Percentiles rank a stretch among this genome's conserved stretches.
phyloP scores from a whole-genome alignment of 306 rosid genomes.

The Quercus gilva region DNA sequence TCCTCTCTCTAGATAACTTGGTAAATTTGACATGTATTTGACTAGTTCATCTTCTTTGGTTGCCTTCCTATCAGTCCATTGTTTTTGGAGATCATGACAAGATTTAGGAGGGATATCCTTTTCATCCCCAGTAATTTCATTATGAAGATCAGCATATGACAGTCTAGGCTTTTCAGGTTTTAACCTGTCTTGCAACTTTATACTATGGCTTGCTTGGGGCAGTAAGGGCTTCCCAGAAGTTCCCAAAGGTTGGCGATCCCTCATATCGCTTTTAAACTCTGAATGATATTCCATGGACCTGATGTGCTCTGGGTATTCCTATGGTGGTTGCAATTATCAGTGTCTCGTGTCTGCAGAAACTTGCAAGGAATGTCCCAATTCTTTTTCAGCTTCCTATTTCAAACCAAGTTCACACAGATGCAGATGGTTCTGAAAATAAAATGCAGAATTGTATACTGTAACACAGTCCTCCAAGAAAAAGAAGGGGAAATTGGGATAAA shows the following conservation, averaged over 20 bases:
- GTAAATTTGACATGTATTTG: constrained; percentile 82
- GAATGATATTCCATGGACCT: constrained; percentile 44
- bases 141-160: constrained; percentile 62
- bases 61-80: constrained; percentile 35
- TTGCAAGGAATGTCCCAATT: constrained; percentile 25
- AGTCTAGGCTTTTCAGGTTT: constrained; percentile 40
- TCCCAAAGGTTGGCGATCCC: constrained; percentile 30
- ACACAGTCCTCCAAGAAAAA: neutral
- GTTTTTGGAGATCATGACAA: constrained; percentile 37
- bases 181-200: constrained; percentile 38
- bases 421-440: constrained; percentile 4
- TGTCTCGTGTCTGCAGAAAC: constrained; percentile 22
- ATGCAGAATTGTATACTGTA: neutral
- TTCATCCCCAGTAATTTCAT: constrained; percentile 39
- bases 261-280: constrained; percentile 28
- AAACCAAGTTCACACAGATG: constrained; percentile 15
- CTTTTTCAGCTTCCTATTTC: constrained; percentile 27
- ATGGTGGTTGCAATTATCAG: constrained; percentile 19
- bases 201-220: constrained; percentile 29
- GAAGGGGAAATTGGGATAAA: neutral
- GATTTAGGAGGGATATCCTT: constrained; percentile 32
- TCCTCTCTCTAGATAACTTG: constrained; percentile 80
- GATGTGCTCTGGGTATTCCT: constrained; percentile 1
- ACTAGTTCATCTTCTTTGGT: constrained; percentile 74
- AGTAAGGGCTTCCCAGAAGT: constrained; percentile 13